Conservation (phyloP, 1,139 yeast genomes). For the Komagataea norvegica region DNA sequence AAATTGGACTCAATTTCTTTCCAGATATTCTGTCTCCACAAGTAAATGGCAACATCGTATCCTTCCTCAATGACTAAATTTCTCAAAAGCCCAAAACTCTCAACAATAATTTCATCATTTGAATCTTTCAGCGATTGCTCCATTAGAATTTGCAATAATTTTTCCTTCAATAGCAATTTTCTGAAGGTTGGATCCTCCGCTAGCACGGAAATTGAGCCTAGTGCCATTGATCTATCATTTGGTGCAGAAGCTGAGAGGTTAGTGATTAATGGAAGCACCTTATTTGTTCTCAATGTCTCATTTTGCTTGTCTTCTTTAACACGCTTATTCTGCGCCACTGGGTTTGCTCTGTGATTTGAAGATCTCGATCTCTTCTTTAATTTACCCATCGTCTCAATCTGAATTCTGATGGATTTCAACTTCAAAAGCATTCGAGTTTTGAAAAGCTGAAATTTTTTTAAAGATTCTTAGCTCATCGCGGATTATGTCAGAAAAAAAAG, state of each 20-base stretch:
- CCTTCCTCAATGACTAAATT: slow-evolving; percentile 84
- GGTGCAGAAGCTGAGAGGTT: slow-evolving; percentile 59
- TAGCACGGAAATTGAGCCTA: slow-evolving; percentile 66
- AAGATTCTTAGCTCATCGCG: slow-evolving; percentile 9
- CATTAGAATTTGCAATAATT: slow-evolving; percentile 57
- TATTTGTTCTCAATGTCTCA: slow-evolving; percentile 46
- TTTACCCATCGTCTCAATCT: too few species aligned
- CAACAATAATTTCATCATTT: slow-evolving; percentile 72
- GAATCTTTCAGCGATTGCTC: slow-evolving; percentile 62
- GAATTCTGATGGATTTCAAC: too few species aligned
- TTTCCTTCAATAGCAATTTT: slow-evolving; percentile 61
- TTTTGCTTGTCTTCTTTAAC: slow-evolving; percentile 38
- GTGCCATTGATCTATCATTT: slow-evolving; percentile 74
- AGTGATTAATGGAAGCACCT: slow-evolving; percentile 62
- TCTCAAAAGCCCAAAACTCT: slow-evolving; percentile 74
- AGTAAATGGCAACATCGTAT: slow-evolving; percentile 67
- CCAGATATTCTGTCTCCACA: slow-evolving; percentile 81
- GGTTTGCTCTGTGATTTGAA: slow-evolving; percentile 50
- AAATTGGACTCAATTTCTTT: slow-evolving; percentile 48
- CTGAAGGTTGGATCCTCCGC: slow-evolving; percentile 68
- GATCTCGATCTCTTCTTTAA: slow-evolving; percentile 66
- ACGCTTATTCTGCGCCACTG: slow-evolving; percentile 24
- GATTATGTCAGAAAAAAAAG: not conserved
- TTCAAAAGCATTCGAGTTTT: too few species aligned
- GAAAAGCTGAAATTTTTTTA: not conserved